Conservation (phyloP, 2,329 filamentous ascomycete species). For the Colletotrichum sidae region DNA sequence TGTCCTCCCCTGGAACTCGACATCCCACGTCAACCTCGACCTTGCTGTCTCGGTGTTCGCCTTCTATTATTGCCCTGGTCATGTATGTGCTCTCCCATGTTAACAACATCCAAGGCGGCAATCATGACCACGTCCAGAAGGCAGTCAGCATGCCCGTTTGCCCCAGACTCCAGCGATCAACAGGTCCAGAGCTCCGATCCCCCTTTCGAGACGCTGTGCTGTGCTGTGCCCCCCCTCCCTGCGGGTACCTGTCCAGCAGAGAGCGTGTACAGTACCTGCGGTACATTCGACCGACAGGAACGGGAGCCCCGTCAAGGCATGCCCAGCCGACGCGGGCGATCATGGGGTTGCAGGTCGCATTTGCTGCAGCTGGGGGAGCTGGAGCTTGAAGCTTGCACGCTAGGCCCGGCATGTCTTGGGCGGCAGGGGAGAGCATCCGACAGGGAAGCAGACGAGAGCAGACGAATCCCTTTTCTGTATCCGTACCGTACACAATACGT, state of each 20-base stretch:
- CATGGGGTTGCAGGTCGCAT: conserved; percentile 27
- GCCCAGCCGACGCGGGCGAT: conserved; percentile 34
- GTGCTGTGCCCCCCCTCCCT: too few species aligned
- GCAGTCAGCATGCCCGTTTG: too few species aligned
- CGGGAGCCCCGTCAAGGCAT: conserved; percentile 30
- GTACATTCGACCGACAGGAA: conserved; percentile 14
- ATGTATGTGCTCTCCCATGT: too few species aligned
- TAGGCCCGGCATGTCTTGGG: conserved; percentile 27
- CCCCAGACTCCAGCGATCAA: too few species aligned
- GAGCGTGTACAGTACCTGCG: background rate
- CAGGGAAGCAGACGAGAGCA: background rate
- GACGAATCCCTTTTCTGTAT: conserved; percentile 17
- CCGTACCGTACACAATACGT: too few species aligned
- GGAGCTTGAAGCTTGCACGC: conserved; percentile 26
- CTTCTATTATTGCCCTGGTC: too few species aligned
- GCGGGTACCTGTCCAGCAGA: conserved; percentile 1
- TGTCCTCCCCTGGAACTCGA: background rate
- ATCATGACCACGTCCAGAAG: too few species aligned
- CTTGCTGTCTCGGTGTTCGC: too few species aligned
- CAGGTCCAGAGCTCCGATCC: too few species aligned
- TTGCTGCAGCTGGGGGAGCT: background rate
- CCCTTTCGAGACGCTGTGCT: too few species aligned
- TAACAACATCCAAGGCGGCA: too few species aligned
- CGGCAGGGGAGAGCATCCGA: conserved; percentile 21
- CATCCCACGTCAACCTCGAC: background rate